Evolutionary conservation across 352 stramenopile genomes (phyloP).

Genomic region (Globisporangium parvum): DNA sequence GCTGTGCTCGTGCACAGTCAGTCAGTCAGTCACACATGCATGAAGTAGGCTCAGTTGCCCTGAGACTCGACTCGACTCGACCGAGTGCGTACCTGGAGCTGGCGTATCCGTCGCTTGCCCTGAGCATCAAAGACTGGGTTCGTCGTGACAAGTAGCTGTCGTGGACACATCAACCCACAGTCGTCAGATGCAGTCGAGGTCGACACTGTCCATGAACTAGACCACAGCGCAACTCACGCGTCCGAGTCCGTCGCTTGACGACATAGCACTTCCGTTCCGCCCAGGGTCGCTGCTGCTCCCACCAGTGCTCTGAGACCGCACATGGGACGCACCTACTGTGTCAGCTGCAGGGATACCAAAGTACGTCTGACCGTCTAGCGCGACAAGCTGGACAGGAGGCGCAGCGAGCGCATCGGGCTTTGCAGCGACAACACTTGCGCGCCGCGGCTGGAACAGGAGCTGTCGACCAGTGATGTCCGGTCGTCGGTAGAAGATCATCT

Average conservation of each 20-base stretch:
- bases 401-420: neutral
- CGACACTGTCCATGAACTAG: neutral
- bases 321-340: neutral
- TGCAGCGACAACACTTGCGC: neutral
- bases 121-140: slow-evolving; percentile 23
- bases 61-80: neutral
- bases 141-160: slow-evolving; percentile 42
- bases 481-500: slow-evolving; percentile 41
- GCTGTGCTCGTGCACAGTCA: slow-evolving; percentile 1
- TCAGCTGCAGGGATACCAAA: slow-evolving; percentile 27
- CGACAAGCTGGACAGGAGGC: slow-evolving; percentile 43
- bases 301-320: neutral
- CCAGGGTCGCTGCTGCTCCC: neutral
- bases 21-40: neutral
- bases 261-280: neutral
- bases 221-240: slow-evolving; percentile 9
- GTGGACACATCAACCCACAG: neutral
- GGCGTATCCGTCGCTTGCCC: slow-evolving; percentile 29
- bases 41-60: too few relatives aligned
- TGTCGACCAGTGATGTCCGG: slow-evolving; percentile 37
- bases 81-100: slow-evolving; percentile 23
- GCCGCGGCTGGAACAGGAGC: slow-evolving; percentile 12
- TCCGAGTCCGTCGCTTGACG: slow-evolving; percentile 11
- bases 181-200: neutral
- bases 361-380: slow-evolving; percentile 31